phyloP scores from a whole-genome alignment of 306 rosid genomes.

The Hippophae tibetana region DNA sequence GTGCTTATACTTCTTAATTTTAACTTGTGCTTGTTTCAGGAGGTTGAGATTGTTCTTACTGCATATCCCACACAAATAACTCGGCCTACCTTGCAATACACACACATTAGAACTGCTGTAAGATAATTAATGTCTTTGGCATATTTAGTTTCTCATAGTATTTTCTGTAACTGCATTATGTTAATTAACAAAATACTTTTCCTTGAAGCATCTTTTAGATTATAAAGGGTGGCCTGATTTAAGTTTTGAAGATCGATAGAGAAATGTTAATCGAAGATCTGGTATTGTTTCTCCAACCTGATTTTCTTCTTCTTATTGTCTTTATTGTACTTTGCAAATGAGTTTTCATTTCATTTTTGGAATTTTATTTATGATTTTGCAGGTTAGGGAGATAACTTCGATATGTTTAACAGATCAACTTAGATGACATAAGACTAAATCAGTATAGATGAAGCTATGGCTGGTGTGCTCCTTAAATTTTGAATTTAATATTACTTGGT shows the following conservation, averaged over 20 bases:
- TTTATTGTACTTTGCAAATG: neutral
- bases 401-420: constrained; percentile 97
- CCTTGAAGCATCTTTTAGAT: constrained; percentile 70
- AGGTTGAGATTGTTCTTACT: constrained; percentile 90
- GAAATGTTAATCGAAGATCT: constrained; percentile 88
- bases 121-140: constrained; percentile 21
- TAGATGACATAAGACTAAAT: constrained; percentile 80
- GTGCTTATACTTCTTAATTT: constrained; percentile 9
- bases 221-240: constrained; percentile 78
- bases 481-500: constrained; percentile 8
- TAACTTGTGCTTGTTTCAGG: constrained; percentile 38
- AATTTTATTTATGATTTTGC: constrained; percentile 14
- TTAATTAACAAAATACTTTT: constrained; percentile 14
- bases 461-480: constrained; percentile 44
- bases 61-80: constrained; percentile 97
- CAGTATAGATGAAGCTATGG: constrained; percentile 89
- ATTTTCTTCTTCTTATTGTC: neutral
- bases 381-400: constrained; percentile 93
- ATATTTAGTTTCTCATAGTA: constrained; percentile 3
- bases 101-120: constrained; percentile 72
- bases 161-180: constrained; percentile 13
- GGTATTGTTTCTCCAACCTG: constrained; percentile 40
- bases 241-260: constrained; percentile 51
- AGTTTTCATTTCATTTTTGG: neutral
- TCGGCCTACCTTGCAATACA: constrained; percentile 85